Conservation (phyloP, 768 basidiomycete species). For the Jaapia argillacea region DNA sequence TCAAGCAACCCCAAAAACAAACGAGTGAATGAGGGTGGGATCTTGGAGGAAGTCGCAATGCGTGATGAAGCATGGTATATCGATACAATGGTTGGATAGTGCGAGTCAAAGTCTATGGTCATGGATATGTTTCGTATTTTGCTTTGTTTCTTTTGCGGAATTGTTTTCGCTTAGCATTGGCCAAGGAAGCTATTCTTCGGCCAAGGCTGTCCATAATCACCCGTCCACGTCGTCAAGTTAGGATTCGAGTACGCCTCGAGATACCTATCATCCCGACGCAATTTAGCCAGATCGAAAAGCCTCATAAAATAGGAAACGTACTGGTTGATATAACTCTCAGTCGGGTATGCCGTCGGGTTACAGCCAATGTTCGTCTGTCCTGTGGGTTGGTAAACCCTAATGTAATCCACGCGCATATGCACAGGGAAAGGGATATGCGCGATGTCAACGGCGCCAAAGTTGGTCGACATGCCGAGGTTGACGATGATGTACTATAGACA, state of each 20-base stretch:
- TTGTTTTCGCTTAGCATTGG: constrained; percentile 51
- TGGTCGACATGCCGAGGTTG: constrained; percentile 78
- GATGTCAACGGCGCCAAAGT: constrained; percentile 71
- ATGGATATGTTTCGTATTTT: too few relatives aligned
- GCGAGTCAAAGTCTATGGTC: too few relatives aligned
- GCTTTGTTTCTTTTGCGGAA: too few relatives aligned
- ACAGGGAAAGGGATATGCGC: constrained; percentile 60
- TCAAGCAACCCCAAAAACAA: too few relatives aligned
- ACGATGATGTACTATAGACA: constrained; percentile 61
- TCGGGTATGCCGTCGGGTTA: constrained; percentile 72
- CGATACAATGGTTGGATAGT: too few relatives aligned
- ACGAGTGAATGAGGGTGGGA: too few relatives aligned
- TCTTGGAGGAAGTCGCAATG: too few relatives aligned
- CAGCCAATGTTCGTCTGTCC: constrained; percentile 73
- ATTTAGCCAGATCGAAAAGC: not conserved
- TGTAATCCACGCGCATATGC: constrained; percentile 74
- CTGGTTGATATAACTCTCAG: constrained; percentile 70
- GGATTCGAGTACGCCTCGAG: constrained; percentile 74
- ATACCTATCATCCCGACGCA: constrained; percentile 25
- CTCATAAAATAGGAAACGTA: constrained; percentile 19
- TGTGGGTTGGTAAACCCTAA: constrained; percentile 82
- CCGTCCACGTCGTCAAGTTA: constrained; percentile 69
- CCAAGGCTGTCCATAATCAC: constrained; percentile 51
- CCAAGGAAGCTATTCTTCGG: constrained; percentile 59
- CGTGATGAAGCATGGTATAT: too few relatives aligned